Percentiles rank a stretch among this genome's conserved stretches.
Conservation (phyloP, 2,329 filamentous ascomycete genomes). For the Stachybotrys echinatus region DNA sequence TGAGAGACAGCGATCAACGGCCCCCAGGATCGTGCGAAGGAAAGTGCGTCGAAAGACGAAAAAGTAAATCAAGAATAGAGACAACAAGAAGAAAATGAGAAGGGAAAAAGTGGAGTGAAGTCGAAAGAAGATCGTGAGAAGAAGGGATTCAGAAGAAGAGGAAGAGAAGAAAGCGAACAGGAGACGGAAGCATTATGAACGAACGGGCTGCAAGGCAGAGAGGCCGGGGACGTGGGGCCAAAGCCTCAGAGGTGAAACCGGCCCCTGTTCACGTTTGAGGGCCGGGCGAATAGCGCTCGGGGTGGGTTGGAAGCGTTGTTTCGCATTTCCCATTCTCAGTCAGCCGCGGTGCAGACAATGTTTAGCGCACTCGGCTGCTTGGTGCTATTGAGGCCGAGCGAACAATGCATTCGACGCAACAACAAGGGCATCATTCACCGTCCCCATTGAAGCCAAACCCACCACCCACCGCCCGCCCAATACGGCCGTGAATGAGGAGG, state of each 20-base stretch:
- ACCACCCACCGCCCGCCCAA: too few relatives aligned
- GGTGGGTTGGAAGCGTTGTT: background rate
- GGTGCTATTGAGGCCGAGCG: background rate
- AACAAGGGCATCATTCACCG: background rate
- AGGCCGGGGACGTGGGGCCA: background rate
- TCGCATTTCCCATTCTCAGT: background rate
- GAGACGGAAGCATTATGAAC: background rate
- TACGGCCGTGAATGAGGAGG: too few relatives aligned
- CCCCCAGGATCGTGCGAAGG: background rate
- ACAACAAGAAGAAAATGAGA: background rate
- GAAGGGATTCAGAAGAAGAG: background rate
- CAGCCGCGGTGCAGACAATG: background rate
- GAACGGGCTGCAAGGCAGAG: background rate
- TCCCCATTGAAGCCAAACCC: too few relatives aligned
- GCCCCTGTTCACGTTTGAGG: background rate
- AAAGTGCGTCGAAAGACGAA: background rate
- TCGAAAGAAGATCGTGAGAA: background rate
- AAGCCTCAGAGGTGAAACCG: background rate
- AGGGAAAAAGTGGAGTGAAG: background rate
- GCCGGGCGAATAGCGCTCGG: background rate
- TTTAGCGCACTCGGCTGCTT: background rate
- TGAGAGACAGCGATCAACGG: constrained; percentile 1
- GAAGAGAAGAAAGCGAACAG: background rate
- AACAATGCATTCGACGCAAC: background rate
- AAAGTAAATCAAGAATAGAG: constrained; percentile 1